Conservation (phyloP, 495 filamentous ascomycete genomes). For the Rostrohypoxylon terebratum region DNA sequence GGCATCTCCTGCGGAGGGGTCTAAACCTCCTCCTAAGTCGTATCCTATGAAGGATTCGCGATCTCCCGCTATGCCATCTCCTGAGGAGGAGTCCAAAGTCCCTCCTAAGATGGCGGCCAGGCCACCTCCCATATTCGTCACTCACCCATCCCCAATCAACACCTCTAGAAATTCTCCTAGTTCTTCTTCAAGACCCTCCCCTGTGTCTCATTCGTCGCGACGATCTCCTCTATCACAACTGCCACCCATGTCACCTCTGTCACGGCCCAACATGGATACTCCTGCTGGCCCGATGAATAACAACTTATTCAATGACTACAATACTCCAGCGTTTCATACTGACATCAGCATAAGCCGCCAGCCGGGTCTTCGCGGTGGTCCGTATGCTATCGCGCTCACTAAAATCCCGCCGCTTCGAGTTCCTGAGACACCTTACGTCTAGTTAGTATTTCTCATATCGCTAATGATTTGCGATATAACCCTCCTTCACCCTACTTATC, state of each 20-base stretch:
- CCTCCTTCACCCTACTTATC: background rate
- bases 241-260: background rate
- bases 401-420: slow-evolving; percentile 11
- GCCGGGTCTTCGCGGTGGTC: slow-evolving; percentile 38
- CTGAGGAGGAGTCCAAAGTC: background rate
- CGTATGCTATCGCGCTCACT: slow-evolving; percentile 26
- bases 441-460: slow-evolving; percentile 21
- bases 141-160: background rate
- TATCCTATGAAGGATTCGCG: background rate
- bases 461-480: background rate
- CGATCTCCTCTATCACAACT: background rate
- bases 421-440: background rate
- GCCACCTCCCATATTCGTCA: background rate
- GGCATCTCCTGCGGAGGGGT: background rate
- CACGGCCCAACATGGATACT: background rate
- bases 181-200: background rate
- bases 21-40: background rate
- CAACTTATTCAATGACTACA: slow-evolving; percentile 22
- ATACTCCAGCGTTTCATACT: slow-evolving; percentile 1
- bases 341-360: slow-evolving; percentile 24
- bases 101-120: background rate
- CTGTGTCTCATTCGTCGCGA: background rate
- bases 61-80: background rate
- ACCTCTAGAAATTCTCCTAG: background rate
- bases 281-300: slow-evolving; percentile 31